phyloP scores from a whole-genome alignment of 2,329 filamentous ascomycete genomes.

The Apiospora phragmitis region DNA sequence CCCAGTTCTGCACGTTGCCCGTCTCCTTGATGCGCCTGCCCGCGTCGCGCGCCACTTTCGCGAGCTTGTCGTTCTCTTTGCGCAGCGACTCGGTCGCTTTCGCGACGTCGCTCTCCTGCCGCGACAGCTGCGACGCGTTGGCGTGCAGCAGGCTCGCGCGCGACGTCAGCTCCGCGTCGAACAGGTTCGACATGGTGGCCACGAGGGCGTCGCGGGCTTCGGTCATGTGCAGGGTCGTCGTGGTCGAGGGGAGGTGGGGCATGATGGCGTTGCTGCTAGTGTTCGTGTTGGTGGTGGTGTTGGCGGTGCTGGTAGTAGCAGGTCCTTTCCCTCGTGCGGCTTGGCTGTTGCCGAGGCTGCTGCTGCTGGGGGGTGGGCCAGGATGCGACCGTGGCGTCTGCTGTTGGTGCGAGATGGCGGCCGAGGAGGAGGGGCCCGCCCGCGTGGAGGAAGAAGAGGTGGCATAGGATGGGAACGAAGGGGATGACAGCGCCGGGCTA shows the following conservation, averaged over 20 bases:
- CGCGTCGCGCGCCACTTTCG: constrained; percentile 62
- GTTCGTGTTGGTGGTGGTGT: constrained; percentile 23
- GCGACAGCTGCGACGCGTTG: constrained; percentile 64
- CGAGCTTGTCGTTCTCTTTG: constrained; percentile 65
- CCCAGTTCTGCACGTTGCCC: constrained; percentile 84
- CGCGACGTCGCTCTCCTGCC: constrained; percentile 66
- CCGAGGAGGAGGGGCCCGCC: background rate
- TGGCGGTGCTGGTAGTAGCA: background rate
- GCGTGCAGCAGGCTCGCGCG: constrained; percentile 69
- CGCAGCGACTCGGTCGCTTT: constrained; percentile 60
- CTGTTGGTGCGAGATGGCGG: background rate
- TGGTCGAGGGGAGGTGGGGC: constrained; percentile 39
- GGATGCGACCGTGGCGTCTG: background rate
- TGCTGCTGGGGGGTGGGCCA: background rate
- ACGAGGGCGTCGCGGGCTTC: constrained; percentile 61
- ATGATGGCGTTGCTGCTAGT: constrained; percentile 29
- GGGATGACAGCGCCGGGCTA: constrained; percentile 24
- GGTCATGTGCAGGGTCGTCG: constrained; percentile 48
- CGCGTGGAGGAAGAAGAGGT: background rate
- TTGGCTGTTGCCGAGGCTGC: background rate
- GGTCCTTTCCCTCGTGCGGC: background rate
- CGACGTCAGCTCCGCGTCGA: constrained; percentile 67
- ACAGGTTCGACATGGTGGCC: constrained; percentile 66
- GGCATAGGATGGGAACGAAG: background rate
- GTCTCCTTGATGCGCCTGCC: constrained; percentile 72